Percentiles rank a stretch among this genome's conserved stretches.
Conservation (phyloP, 345 rosid genomes). For the Punica granatum region DNA sequence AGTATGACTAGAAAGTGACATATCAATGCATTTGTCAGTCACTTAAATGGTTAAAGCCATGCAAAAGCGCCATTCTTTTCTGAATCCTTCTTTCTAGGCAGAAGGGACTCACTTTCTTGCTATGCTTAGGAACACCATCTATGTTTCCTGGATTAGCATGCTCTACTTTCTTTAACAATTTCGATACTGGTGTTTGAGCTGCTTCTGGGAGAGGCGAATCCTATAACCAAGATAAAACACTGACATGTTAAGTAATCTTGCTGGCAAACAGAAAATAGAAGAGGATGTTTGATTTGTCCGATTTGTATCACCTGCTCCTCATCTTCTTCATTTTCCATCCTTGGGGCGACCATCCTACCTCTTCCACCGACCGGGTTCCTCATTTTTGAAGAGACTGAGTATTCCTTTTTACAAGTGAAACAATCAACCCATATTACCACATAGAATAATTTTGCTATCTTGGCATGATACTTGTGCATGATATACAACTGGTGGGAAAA, state of each 20-base stretch:
- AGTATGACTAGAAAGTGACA: not conserved
- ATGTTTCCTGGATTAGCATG: slow-evolving; percentile 38
- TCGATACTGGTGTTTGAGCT: slow-evolving; percentile 57
- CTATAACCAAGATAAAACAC: slow-evolving; percentile 26
- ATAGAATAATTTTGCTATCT: not conserved
- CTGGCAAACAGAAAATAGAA: not conserved
- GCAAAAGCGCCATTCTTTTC: not conserved
- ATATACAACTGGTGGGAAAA: too few relatives aligned
- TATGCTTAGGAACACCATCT: slow-evolving; percentile 51
- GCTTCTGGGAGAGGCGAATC: slow-evolving; percentile 35
- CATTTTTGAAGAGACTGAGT: slow-evolving; percentile 53
- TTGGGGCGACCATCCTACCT: slow-evolving; percentile 29
- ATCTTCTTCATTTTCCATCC: slow-evolving; percentile 42
- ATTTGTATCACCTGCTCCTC: slow-evolving; percentile 8
- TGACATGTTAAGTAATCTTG: not conserved
- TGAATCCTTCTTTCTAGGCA: not conserved
- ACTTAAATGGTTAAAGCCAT: not conserved
- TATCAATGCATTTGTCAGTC: not conserved
- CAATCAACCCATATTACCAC: not conserved
- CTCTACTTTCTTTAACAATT: slow-evolving; percentile 43
- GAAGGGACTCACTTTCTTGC: slow-evolving; percentile 47
- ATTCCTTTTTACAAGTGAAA: slow-evolving; percentile 33
- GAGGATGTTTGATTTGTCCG: not conserved
- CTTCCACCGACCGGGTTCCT: slow-evolving; percentile 34
- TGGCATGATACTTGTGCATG: too few relatives aligned